Percentiles rank a stretch among this genome's conserved stretches.
These are phyloP conservation scores for Fusarium pseudograminearum DNA, from an alignment of 2,329 filamentous ascomycete genomes.

Conservation along the genomic window DNA sequence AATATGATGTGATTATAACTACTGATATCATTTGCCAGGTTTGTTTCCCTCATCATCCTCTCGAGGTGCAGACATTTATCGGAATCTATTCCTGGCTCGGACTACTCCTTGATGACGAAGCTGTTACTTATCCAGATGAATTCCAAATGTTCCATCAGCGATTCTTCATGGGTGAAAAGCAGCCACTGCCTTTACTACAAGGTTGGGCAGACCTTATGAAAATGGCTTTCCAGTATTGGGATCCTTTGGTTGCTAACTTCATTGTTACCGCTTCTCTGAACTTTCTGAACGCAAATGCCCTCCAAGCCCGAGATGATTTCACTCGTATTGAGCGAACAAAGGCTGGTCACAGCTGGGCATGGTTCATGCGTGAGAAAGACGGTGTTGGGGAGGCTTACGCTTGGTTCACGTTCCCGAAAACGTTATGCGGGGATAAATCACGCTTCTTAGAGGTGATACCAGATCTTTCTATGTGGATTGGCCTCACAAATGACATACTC, in stretches of 20 bases:
- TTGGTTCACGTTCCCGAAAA: conserved; percentile 22
- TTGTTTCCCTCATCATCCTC: conserved; percentile 22
- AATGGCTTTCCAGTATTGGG: conserved; percentile 10
- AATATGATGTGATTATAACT: accelerated
- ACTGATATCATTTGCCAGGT: neutral
- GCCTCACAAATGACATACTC: conserved; percentile 5
- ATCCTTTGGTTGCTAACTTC: conserved; percentile 18
- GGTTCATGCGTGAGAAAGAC: conserved; percentile 30
- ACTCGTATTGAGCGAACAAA: neutral
- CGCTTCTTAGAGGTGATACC: conserved; percentile 25
- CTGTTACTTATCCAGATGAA: neutral
- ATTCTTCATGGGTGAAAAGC: neutral
- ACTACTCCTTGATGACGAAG: conserved; percentile 22
- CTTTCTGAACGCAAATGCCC: conserved; percentile 17
- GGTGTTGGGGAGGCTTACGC: conserved; percentile 19
- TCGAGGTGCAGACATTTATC: conserved; percentile 15
- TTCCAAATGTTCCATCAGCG: conserved; percentile 19
- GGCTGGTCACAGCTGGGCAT: conserved; percentile 15
- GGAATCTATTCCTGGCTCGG: conserved; percentile 22
- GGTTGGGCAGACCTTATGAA: conserved; percentile 24
- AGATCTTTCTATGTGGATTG: conserved; percentile 14
- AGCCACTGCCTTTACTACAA: conserved; percentile 5
- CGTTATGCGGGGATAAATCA: conserved; percentile 6
- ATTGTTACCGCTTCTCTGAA: conserved; percentile 17
- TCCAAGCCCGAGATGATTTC: conserved; percentile 16